These are phyloP conservation scores for Fusarium buxicola DNA, from an alignment of 2,329 filamentous ascomycete genomes.

Conservation along the genomic window DNA sequence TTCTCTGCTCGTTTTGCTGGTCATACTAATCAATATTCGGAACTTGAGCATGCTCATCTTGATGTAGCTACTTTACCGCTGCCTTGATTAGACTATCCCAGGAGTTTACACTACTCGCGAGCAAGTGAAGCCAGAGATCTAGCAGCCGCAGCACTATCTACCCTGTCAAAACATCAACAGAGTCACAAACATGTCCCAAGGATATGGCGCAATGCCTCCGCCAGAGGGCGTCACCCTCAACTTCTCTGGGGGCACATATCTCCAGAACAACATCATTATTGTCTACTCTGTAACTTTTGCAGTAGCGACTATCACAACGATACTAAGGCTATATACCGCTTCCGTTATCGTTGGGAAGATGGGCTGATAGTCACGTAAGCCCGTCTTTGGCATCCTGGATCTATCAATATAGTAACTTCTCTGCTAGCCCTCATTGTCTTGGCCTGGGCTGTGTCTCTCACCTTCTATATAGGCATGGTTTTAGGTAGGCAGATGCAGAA, in stretches of 20 bases:
- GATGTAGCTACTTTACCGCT: too few species aligned
- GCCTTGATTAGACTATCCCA: too few species aligned
- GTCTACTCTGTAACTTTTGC: background rate
- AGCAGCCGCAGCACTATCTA: too few species aligned
- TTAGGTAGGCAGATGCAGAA: background rate
- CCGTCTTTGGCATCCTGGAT: background rate
- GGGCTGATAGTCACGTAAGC: slow-evolving; percentile 10
- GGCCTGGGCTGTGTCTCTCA: slow-evolving; percentile 1
- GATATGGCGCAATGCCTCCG: slow-evolving; percentile 6
- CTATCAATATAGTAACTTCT: too few species aligned
- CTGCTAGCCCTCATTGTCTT: slow-evolving; percentile 4
- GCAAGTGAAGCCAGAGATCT: too few species aligned
- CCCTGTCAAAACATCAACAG: too few species aligned
- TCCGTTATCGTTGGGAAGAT: background rate
- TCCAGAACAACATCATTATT: background rate
- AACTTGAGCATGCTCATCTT: too few species aligned
- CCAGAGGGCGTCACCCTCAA: slow-evolving; percentile 1
- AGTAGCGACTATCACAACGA: background rate
- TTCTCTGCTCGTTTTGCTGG: too few species aligned
- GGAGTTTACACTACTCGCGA: too few species aligned
- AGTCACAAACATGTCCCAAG: background rate
- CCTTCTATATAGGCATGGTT: slow-evolving; percentile 7
- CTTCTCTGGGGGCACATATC: background rate
- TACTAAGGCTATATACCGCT: background rate
- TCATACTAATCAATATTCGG: too few species aligned